A percentile compares a stretch with the other conserved stretches of the same genome.
Evolutionary conservation across 2,329 filamentous ascomycete species (phyloP).

Genomic region (Pezicula rhizophila): DNA sequence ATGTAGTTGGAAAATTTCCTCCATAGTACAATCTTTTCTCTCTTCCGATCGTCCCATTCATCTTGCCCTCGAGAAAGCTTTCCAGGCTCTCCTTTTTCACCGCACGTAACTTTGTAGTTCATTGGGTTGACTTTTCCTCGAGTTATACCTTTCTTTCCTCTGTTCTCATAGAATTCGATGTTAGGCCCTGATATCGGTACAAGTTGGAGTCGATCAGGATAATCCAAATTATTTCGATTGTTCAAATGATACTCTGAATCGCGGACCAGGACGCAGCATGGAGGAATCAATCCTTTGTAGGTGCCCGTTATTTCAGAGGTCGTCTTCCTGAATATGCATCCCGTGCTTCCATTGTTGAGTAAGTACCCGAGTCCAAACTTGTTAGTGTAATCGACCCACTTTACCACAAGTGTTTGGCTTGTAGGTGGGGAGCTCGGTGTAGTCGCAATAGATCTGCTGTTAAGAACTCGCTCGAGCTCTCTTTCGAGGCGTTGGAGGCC

Average conservation of each 20-base stretch:
- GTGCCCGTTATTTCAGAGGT: conserved; percentile 39
- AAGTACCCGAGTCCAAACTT: conserved; percentile 83
- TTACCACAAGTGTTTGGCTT: conserved; percentile 60
- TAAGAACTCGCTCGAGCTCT: conserved; percentile 57
- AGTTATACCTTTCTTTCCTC: conserved; percentile 56
- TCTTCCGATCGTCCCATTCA: conserved; percentile 59
- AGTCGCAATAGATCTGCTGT: conserved; percentile 56
- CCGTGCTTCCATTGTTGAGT: conserved; percentile 73
- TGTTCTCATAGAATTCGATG: conserved; percentile 71
- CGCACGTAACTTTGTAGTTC: conserved; percentile 49
- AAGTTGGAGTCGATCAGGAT: conserved; percentile 53
- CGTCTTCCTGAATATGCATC: conserved; percentile 57
- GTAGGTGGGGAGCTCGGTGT: conserved; percentile 48
- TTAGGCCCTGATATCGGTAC: conserved; percentile 54
- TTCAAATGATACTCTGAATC: conserved; percentile 67
- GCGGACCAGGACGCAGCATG: conserved; percentile 65
- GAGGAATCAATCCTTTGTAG: conserved; percentile 50
- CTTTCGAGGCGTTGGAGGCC: conserved; percentile 50
- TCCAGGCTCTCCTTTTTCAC: conserved; percentile 52
- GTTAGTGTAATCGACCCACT: conserved; percentile 87
- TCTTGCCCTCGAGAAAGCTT: conserved; percentile 59
- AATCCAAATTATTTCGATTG: conserved; percentile 49
- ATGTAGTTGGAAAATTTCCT: conserved; percentile 72
- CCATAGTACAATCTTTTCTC: conserved; percentile 61
- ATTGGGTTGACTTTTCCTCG: conserved; percentile 59